Evolutionary conservation across 352 stramenopile species (phyloP).

Genomic region (Phytophthora fragariaefolia): DNA sequence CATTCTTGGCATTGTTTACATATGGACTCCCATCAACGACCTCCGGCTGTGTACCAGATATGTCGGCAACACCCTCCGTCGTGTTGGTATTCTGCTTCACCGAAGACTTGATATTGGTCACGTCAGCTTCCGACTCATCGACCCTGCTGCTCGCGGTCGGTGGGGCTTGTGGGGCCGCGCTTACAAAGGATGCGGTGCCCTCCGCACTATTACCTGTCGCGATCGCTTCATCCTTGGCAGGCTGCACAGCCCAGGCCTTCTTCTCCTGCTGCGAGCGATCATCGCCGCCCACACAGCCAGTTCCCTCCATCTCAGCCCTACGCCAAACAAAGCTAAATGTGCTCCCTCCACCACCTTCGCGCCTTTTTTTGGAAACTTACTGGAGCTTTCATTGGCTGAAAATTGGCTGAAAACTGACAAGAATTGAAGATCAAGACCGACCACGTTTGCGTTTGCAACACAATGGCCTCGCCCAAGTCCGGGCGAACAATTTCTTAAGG

Average conservation of each 20-base stretch:
- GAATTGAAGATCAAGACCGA: too few species aligned
- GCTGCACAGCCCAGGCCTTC: not conserved
- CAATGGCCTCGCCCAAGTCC: too few species aligned
- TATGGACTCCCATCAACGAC: not conserved
- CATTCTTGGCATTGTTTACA: not conserved
- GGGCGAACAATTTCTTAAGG: too few species aligned
- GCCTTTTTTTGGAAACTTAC: conserved; percentile 6
- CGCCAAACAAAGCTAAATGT: conserved; percentile 28
- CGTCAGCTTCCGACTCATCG: not conserved
- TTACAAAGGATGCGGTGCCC: not conserved
- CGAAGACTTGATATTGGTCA: not conserved
- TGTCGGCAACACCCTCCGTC: not conserved
- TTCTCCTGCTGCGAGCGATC: conserved; percentile 1
- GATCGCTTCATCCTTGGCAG: not conserved
- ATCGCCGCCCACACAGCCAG: not conserved
- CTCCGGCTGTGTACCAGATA: not conserved
- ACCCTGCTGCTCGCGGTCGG: conserved; percentile 1
- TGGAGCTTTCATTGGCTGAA: conserved; percentile 1
- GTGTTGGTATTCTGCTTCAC: not conserved
- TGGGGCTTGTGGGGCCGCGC: not conserved
- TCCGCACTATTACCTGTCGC: not conserved
- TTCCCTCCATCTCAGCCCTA: conserved; percentile 20
- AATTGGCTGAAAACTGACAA: conserved; percentile 3
- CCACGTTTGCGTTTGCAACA: too few species aligned
- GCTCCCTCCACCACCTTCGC: conserved; percentile 17